Evolutionary conservation across 306 rosid genomes (phyloP), one percentile per base, ranked within the genome.

Genomic region (Crataegus laevigata): DNA sequence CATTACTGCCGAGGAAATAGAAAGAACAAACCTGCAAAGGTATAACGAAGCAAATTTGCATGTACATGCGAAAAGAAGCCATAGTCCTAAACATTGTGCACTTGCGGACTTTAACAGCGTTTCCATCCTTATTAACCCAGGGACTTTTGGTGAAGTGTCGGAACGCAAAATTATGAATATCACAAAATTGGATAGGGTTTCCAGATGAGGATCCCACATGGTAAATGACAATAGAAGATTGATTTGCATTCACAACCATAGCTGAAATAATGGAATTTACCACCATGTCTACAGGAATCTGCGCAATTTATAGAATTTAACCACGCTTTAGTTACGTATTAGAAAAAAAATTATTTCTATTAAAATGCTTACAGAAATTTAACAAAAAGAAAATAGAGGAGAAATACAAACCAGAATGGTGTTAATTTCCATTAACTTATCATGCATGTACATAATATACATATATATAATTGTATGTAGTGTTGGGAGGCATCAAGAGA

Each of bases 261-360:
- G 87, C 74, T n/a, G 72, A 17, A 13, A 85, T 62, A 19, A 85
- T 72, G 67, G 80, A 73, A 29, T 85, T 88, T 30, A 76, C 66
- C 36, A 85, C 84, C 85, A 87, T 43, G 30, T 85, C 91, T 19
- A 65, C 91, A 2, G 91, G 91, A 60, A 82, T 81, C 91, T 85
- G 68, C 71, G 22, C 10, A 13, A 26, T 51, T 8, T 71, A 4
- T 10, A 22, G 12, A 32, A 15, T 25, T 55, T 59, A 57, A 57
- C 6, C 61, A n/a, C 13, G 3, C 15, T n/a, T 57, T 57, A n/a
- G 62, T 59, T 28, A 15, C 21, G 6, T 15, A 14, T 45, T 45
- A 42, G 14, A 42, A 42, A 42, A 34, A 11, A 42, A 10, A 11
- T 2, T 9, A 11, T 42, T 42, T 42, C 12, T 42, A 42, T 42